A percentile compares a stretch with the other conserved stretches of the same genome.
These are phyloP conservation scores for Irpex lacteus DNA, from an alignment of 1,284 basidiomycete species.

Conservation along the genomic window DNA sequence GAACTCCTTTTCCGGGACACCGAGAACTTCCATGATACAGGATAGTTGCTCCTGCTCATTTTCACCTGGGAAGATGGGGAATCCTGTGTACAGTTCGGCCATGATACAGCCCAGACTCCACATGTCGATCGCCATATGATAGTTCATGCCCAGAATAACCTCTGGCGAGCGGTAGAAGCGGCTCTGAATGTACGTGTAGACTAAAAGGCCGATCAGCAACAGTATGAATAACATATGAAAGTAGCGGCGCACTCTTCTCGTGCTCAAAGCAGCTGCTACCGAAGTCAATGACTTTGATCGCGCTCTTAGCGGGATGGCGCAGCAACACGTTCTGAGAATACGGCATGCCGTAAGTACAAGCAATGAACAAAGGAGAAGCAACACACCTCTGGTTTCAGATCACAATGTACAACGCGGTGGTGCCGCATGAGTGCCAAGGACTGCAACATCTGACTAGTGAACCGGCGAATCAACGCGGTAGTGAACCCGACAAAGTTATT, in stretches of 20 bases:
- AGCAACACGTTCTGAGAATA: conserved; percentile 83
- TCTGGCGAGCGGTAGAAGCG: conserved; percentile 97
- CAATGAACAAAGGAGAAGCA: conserved; percentile 5
- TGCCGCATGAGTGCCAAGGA: conserved; percentile 93
- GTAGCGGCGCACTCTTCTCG: conserved; percentile 83
- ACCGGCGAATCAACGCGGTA: conserved; percentile 90
- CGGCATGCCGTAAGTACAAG: neutral
- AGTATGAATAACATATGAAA: neutral
- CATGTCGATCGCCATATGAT: conserved; percentile 96
- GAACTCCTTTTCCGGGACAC: conserved; percentile 92
- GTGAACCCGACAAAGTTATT: conserved; percentile 98
- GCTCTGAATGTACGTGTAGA: conserved; percentile 97
- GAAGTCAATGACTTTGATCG: conserved; percentile 98
- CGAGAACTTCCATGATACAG: conserved; percentile 99
- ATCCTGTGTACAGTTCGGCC: conserved; percentile 98
- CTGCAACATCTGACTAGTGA: conserved; percentile 93
- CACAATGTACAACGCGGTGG: conserved; percentile 98
- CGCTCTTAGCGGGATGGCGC: conserved; percentile 93
- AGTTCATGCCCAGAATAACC: conserved; percentile 91
- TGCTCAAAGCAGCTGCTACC: conserved; percentile 98
- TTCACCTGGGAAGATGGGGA: conserved; percentile 99
- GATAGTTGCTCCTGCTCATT: conserved; percentile 98
- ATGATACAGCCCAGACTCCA: conserved; percentile 98
- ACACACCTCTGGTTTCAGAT: conserved; percentile 94
- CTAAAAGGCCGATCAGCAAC: conserved; percentile 40